Evolutionary conservation across 768 basidiomycete species (phyloP).

Genomic region (Amanita inopinata): DNA sequence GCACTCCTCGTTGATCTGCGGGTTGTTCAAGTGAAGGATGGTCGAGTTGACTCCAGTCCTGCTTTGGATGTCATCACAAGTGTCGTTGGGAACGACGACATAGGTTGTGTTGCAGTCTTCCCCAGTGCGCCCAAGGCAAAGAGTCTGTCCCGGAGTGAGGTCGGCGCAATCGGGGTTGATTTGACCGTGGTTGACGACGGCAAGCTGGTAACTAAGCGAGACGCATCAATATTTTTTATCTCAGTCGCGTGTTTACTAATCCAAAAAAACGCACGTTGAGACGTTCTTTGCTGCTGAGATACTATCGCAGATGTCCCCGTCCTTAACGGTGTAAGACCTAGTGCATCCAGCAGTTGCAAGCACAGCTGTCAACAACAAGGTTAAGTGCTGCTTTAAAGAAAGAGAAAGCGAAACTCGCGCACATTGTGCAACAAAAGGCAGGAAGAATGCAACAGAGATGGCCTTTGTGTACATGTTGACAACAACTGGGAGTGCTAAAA

Average conservation of each 20-base stretch:
- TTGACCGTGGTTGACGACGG: constrained; percentile 40
- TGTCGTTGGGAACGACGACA: constrained; percentile 45
- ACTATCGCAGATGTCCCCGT: constrained; percentile 54
- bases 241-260: not conserved
- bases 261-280: constrained; percentile 40
- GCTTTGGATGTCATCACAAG: constrained; percentile 41
- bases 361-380: constrained; percentile 14
- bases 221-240: not conserved
- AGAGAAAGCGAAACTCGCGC: constrained; percentile 9
- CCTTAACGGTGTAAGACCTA: constrained; percentile 48
- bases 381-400: not conserved
- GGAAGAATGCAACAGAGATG: constrained; percentile 30
- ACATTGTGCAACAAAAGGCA: constrained; percentile 32
- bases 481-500: constrained; percentile 4
- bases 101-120: constrained; percentile 59
- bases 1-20: constrained; percentile 48
- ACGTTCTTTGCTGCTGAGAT: constrained; percentile 54
- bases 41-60: constrained; percentile 36
- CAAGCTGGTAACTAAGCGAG: constrained; percentile 58
- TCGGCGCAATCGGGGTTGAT: constrained; percentile 52
- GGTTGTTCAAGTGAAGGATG: constrained; percentile 61
- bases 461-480: constrained; percentile 13
- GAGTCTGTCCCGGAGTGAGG: constrained; percentile 33
- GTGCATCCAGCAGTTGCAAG: constrained; percentile 38
- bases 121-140: constrained; percentile 55